These are phyloP conservation scores for Marchantia paleacea DNA, from an alignment of 225 moss, liverwort and hornwort species.

Conservation along the genomic window DNA sequence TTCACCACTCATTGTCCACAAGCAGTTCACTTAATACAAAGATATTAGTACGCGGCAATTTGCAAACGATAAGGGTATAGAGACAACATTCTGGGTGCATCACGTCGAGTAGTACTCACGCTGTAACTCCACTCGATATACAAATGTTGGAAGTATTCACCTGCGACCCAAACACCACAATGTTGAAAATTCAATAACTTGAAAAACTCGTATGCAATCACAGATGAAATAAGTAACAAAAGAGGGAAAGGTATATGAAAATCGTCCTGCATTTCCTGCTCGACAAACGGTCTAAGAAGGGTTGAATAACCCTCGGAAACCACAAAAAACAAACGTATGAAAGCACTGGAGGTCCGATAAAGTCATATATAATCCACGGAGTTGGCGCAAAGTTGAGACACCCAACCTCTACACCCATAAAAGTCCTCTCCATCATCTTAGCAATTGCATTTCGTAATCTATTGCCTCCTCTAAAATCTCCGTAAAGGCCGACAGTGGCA, in stretches of 20 bases:
- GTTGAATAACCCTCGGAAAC: background rate
- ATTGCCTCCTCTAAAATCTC: slow-evolving; percentile 81
- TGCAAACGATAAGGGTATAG: no score
- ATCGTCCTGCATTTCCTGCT: background rate
- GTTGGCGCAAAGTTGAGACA: background rate
- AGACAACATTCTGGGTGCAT: background rate
- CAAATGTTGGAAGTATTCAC: slow-evolving; percentile 80
- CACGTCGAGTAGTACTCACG: slow-evolving; percentile 43
- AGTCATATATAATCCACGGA: background rate
- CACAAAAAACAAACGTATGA: background rate
- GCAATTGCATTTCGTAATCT: slow-evolving; percentile 79
- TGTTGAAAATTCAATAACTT: background rate
- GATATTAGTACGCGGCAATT: no score
- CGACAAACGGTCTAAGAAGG: background rate
- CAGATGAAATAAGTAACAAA: background rate
- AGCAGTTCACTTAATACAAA: no score
- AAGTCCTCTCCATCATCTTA: slow-evolving; percentile 97
- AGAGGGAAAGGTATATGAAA: background rate
- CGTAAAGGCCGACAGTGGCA: slow-evolving; percentile 82
- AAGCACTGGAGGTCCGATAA: background rate
- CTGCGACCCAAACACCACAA: slow-evolving; percentile 33
- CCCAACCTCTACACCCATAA: slow-evolving; percentile 86
- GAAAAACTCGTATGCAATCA: background rate
- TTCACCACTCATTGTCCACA: no score
- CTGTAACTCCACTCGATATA: slow-evolving; percentile 97